Evolutionary conservation across 257 asterid genomes (phyloP), one percentile per base, ranked within the genome.

Genomic region (Solanum boliviense): DNA sequence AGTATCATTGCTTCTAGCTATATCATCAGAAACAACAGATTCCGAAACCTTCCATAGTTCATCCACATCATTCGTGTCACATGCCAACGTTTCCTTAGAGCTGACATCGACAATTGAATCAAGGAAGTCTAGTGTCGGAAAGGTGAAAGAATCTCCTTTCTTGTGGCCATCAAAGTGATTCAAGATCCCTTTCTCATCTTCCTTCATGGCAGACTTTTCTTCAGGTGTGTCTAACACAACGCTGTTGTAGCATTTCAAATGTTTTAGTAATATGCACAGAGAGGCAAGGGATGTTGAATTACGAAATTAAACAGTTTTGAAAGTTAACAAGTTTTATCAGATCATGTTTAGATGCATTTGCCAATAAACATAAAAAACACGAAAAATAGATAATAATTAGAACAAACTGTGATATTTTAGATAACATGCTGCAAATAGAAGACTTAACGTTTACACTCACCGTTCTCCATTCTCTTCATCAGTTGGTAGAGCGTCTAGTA

Each of bases 401-500:
- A 79, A 41, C 62, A 75, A 75, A 11, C 12, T 38, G 7, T 76
- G 81, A 8, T 34, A 34, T 39, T 39, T n/a, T 31, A 39, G 60
- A 36, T 23, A n/a, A 76, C n/a, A 76, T 12, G 74, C 15, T 9
- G 71, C 78, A 67, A 13, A 31, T 67, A 25, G 29, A 84, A 60
- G 18, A 83, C 32, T 27, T 60, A 27, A 31, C 39, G 81, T 44
- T 85, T 76, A 91, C 67, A 32, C 87, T 91, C 92, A 93, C 96
- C 96, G 56, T 91, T 87, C 89, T 89, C 92, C 94, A 87, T 86
- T 31, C 86, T 88, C 88, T 86, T 89, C 92, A 83, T 94, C 92
- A 29, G 91, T 84, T 71, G 91, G 95, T 87, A 93, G 87, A 87
- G 94, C 88, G 72, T 91, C 88, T 35, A 96, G 94, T 90, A 94